phyloP scores from a whole-genome alignment of 352 stramenopile genomes.

The Pythium graminicola region DNA sequence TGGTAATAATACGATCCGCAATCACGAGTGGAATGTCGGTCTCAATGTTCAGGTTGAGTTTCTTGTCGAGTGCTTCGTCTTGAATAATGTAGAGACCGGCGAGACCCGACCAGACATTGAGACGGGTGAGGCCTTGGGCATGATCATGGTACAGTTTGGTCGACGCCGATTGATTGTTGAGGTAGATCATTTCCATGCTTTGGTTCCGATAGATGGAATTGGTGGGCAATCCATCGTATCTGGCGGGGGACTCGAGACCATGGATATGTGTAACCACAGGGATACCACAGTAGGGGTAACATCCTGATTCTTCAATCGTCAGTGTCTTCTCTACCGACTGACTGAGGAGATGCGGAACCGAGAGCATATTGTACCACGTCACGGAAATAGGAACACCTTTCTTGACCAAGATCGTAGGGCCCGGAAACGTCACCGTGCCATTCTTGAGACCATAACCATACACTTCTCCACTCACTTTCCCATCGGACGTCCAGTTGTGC shows the following conservation, averaged over 20 bases:
- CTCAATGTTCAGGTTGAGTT: conserved; percentile 47
- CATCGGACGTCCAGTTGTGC: conserved; percentile 29
- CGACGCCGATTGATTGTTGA: conserved; percentile 61
- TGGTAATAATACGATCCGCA: conserved; percentile 43
- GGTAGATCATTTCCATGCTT: conserved; percentile 40
- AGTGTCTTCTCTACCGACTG: conserved; percentile 42
- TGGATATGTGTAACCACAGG: conserved; percentile 55
- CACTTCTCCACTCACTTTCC: conserved; percentile 17
- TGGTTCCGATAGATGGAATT: conserved; percentile 67
- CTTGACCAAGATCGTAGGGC: conserved; percentile 33
- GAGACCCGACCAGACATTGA: conserved; percentile 62
- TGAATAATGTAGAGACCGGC: conserved; percentile 55
- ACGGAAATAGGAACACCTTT: conserved; percentile 26
- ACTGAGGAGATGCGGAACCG: conserved; percentile 39
- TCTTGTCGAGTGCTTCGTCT: conserved; percentile 37
- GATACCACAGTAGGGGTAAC: conserved; percentile 62
- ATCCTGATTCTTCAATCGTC: conserved; percentile 39
- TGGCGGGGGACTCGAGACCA: conserved; percentile 54
- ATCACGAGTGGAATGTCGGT: conserved; percentile 56
- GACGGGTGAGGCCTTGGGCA: conserved; percentile 51
- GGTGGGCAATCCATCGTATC: conserved; percentile 51
- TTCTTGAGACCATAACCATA: conserved; percentile 32
- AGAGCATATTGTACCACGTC: conserved; percentile 42
- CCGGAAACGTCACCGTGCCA: conserved; percentile 24
- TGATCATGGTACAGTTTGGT: conserved; percentile 77